Percentiles rank a stretch among this genome's conserved stretches.
phyloP scores from a whole-genome alignment of 192 early-diverging fungal genomes.

The Dispira simplex region DNA sequence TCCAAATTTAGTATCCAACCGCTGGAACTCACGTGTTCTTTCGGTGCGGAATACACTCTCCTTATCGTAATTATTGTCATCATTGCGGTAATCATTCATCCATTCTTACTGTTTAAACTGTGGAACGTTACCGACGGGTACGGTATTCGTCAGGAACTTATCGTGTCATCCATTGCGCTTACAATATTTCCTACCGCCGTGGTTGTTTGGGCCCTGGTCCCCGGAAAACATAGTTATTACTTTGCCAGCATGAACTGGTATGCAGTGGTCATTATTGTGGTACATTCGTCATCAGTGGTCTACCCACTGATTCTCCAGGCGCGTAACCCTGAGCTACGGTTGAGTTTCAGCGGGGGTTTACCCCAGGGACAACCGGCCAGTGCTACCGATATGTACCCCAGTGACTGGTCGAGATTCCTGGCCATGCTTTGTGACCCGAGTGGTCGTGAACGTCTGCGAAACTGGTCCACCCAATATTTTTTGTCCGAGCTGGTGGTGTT shows the following conservation, averaged over 20 bases:
- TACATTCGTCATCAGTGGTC: background rate
- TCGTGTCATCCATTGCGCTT: background rate
- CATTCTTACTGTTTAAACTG: background rate
- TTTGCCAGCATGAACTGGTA: background rate
- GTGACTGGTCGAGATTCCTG: background rate
- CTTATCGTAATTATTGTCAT: background rate
- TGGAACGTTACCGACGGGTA: slow-evolving; percentile 9
- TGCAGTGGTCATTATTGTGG: background rate
- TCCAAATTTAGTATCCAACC: background rate
- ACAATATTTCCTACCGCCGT: background rate
- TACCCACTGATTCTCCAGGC: background rate
- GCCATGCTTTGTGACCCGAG: slow-evolving; percentile 1
- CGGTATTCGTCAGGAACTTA: slow-evolving; percentile 10
- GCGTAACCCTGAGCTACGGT: background rate
- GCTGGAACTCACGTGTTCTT: background rate
- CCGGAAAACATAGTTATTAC: background rate
- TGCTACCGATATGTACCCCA: background rate
- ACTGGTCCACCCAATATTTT: background rate
- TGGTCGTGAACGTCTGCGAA: background rate
- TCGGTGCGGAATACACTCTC: background rate
- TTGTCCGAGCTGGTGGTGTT: slow-evolving; percentile 3
- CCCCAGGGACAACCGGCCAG: background rate
- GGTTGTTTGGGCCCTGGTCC: background rate
- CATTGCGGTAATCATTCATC: background rate
- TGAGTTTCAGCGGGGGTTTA: background rate